Conservation (phyloP, 2,329 filamentous ascomycete species). For the Zymoseptoria crescenta region DNA sequence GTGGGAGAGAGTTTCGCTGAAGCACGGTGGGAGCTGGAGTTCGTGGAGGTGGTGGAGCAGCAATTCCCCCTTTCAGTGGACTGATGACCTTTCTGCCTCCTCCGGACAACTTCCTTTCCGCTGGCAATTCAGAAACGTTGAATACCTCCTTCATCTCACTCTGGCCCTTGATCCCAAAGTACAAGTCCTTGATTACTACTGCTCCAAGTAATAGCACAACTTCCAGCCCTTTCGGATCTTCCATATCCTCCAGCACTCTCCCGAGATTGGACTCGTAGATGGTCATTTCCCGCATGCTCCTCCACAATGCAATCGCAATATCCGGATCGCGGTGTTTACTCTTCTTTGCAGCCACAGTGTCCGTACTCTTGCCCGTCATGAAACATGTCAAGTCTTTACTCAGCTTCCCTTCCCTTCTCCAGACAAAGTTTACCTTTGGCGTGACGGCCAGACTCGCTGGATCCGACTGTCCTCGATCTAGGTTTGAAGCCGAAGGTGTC, state of each 20-base stretch:
- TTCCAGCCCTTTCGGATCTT: conserved; percentile 89
- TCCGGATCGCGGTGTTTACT: conserved; percentile 71
- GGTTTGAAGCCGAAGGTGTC: conserved; percentile 64
- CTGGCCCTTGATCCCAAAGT: conserved; percentile 44
- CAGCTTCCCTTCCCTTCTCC: conserved; percentile 80
- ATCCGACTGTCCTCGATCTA: conserved; percentile 66
- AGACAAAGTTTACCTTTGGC: conserved; percentile 75
- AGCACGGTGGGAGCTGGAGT: conserved; percentile 7
- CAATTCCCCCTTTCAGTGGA: conserved; percentile 12
- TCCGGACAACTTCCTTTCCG: conserved; percentile 21
- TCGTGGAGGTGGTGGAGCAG: conserved; percentile 7
- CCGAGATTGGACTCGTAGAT: conserved; percentile 90
- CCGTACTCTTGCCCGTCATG: conserved; percentile 68
- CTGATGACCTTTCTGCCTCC: conserved; percentile 21
- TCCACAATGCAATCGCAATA: conserved; percentile 87
- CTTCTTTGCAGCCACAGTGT: conserved; percentile 59
- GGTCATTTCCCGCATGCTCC: conserved; percentile 66
- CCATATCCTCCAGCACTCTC: conserved; percentile 65
- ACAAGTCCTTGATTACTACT: conserved; percentile 55
- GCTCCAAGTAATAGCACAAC: conserved; percentile 61
- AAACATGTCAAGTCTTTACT: conserved; percentile 85
- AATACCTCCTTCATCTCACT: conserved; percentile 59
- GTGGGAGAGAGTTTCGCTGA: conserved; percentile 22
- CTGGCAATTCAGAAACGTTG: conserved; percentile 53
- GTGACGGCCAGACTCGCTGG: conserved; percentile 45